Evolutionary conservation across 2,329 filamentous ascomycete genomes (phyloP), one percentile per base, ranked within the genome.

Genomic region (Coniochaeta sp.): DNA sequence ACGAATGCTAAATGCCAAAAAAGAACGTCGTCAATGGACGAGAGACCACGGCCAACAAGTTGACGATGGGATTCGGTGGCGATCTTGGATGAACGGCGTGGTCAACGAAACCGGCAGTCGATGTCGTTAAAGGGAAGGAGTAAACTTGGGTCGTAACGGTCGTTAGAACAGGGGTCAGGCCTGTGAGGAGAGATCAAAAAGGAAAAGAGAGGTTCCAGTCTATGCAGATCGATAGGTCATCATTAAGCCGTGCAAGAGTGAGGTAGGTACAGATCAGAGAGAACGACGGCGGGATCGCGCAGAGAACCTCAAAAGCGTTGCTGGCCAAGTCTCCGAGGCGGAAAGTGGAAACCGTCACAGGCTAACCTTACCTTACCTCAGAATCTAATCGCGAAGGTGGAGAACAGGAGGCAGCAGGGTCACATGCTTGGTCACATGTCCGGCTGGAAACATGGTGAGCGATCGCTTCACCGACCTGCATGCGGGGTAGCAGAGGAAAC

Each of bases 1-100:
- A 52, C 47, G 24, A 52, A 52, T 52, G 47, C 47, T 52, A 26
- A 52, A n/a, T 28, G 47, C 47, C 47, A 52, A 52, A 52, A 52
- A 52, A 11, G 19, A 52, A 52, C 24, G 26, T n/a, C 47, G 47
- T 6, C 19, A n/a, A 47, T 12, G 24, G 47, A 17, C 47, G 47
- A 28, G 47, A 52, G 43, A 52, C 47, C 47, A 52, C 11, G n/a
- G 47, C 26, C 22, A 17, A 6, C 3, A 24, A 24, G 6, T 7
- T 11, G 43, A 47, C 6, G 19, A 24, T 22, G n/a, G 43, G 19
- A 22, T 12, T 43, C 40, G n/a, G 6, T 43, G 4, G 40, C 12
- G 19, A 47, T 22, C 43, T n/a, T 24, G 12, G 43, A 12, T 47
- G 19, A 14, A 2, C 4, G 8, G 19, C 19, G 43, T 1, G 19